Percentiles rank a stretch among this genome's conserved stretches.
Conservation (phyloP, 352 stramenopile species). For the Pythium oligandrum region DNA sequence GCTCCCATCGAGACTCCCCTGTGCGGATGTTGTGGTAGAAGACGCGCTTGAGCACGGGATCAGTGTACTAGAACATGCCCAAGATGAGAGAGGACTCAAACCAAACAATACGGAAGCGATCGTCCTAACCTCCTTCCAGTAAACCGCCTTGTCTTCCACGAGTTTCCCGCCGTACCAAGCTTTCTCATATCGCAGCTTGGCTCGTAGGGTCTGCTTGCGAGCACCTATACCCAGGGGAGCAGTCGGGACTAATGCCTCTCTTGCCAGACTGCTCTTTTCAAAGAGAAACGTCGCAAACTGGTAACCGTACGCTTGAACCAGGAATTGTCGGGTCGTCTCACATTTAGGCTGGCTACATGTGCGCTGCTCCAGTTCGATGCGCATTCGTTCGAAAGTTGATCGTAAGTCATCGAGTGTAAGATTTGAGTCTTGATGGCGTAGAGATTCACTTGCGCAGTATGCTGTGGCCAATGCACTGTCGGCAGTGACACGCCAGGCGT, state of each 20-base stretch:
- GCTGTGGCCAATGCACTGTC: constrained; percentile 44
- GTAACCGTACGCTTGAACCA: constrained; percentile 44
- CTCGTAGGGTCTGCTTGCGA: constrained; percentile 26
- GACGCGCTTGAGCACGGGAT: constrained; percentile 28
- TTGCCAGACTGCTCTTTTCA: constrained; percentile 37
- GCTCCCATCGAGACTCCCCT: constrained; percentile 58
- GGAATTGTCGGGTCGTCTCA: constrained; percentile 15
- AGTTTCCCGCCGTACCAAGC: constrained; percentile 25
- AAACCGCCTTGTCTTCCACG: constrained; percentile 41
- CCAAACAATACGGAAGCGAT: constrained; percentile 5
- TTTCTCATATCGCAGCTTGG: constrained; percentile 31
- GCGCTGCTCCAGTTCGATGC: constrained; percentile 6
- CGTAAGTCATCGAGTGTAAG: too few species aligned
- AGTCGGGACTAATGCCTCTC: neutral
- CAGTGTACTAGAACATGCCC: constrained; percentile 27
- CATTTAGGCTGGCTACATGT: neutral
- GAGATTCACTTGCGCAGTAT: constrained; percentile 12
- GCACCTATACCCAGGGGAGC: neutral
- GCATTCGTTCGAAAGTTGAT: constrained; percentile 6
- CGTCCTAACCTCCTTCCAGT: constrained; percentile 52
- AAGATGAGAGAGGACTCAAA: neutral
- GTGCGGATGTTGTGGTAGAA: constrained; percentile 78
- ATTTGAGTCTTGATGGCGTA: neutral
- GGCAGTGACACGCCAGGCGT: constrained; percentile 48
- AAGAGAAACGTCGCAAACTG: constrained; percentile 43